Base-by-base conservation (phyloP, 2,329 filamentous ascomycete genomes). In the Xylaria sp. region DNA sequence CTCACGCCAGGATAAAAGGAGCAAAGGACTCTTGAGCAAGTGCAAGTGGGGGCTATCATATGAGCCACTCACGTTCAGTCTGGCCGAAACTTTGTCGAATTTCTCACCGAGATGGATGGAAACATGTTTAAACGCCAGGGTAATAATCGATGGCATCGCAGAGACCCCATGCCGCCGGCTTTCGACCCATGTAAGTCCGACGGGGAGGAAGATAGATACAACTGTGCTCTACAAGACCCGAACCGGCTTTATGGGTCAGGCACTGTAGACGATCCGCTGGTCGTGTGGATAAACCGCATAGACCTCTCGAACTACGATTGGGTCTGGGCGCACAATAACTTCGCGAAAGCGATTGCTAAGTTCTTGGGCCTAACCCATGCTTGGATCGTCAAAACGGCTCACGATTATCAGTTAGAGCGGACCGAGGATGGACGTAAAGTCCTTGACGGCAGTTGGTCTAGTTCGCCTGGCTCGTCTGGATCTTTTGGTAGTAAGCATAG, bases 311-410 rank as follows among this genome's bases (percentile, higher is more conserved):
- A 51, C 19, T 37, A 54, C 16, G 21, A 41, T n/a, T 6, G 44
- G 16, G 39, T 59, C n/a, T 59, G 50, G 56, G 47, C 50, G 6
- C 53, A 57, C 50, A 59, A 59, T 21, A 57, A 57, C 40, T 59
- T 59, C 40, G 50, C 53, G 9, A 59, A 59, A n/a, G 50, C 50
- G 19, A 56, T 56, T 11, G 56, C 56, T 5, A 59, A 59, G 44
- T 13, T 43, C 2, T 47, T 59, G 2, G 54, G 53, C 3, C 20
- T 59, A 18, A 59, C 56, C 1, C 50, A 59, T 22, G 47, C 46
- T 2, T 59, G 54, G 53, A 57, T 57, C 2, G 48, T 56, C 20
- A 53, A 45, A 11, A 40, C 6, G 1, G 50, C 50, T 19, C 43
- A 49, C 29, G 17, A 49, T 17, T 1, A 13, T 19, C 22, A 51